Conservation (phyloP, 2,329 filamentous ascomycete genomes). For the Fusarium sarcochroum region DNA sequence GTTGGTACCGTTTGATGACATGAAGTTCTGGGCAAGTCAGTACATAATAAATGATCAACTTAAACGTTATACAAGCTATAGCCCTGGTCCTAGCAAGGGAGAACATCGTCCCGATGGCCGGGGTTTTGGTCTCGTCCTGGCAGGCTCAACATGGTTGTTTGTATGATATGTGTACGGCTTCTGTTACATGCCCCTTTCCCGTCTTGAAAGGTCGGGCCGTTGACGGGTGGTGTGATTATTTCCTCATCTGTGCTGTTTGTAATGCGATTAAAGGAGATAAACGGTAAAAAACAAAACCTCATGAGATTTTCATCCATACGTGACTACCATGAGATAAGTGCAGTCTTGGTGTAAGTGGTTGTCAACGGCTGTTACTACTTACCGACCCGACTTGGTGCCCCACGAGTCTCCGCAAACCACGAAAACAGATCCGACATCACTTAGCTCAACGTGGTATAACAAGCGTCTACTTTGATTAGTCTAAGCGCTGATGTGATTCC, state of each 20-base stretch:
- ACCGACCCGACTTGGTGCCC: constrained; percentile 6
- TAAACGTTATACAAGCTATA: constrained; percentile 2
- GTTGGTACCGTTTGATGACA: constrained; percentile 5
- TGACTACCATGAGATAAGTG: constrained; percentile 5
- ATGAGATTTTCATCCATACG: constrained; percentile 19
- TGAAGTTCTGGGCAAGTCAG: constrained; percentile 15
- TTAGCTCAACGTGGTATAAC: constrained; percentile 24
- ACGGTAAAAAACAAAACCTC: background rate
- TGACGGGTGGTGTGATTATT: constrained; percentile 30
- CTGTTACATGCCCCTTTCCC: constrained; percentile 25
- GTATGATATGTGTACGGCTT: constrained; percentile 23
- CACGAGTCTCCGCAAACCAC: constrained; percentile 15
- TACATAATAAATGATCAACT: constrained; percentile 9
- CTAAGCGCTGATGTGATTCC: constrained; percentile 7
- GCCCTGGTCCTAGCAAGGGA: constrained; percentile 24
- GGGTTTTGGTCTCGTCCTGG: constrained; percentile 5
- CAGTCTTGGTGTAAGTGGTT: constrained; percentile 10
- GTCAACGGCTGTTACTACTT: background rate
- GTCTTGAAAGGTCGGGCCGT: constrained; percentile 38
- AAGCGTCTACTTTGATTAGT: constrained; percentile 14
- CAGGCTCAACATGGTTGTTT: constrained; percentile 18
- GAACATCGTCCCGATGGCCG: constrained; percentile 13
- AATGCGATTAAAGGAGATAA: background rate
- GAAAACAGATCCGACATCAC: constrained; percentile 22
- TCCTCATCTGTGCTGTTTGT: background rate